phyloP scores from a whole-genome alignment of 1,284 basidiomycete genomes.

The Coniferiporia weirii region DNA sequence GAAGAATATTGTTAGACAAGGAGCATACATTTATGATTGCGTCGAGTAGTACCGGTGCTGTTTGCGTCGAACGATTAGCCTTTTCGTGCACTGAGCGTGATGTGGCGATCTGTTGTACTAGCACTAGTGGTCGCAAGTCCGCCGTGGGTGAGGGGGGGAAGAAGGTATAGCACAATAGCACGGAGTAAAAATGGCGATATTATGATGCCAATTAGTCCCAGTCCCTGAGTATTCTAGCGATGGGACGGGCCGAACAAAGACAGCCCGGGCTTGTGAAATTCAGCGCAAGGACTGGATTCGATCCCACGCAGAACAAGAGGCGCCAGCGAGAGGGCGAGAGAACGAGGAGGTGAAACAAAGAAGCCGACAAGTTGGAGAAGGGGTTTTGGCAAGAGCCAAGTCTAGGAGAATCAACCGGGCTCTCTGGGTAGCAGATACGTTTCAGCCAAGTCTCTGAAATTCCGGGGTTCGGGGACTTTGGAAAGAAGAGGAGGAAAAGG shows the following conservation, averaged over 20 bases:
- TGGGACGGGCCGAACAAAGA: not conserved
- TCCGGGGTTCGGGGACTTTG: not conserved
- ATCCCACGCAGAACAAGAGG: no score
- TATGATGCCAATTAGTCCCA: not conserved
- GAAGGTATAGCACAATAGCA: no score
- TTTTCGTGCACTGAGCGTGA: no score
- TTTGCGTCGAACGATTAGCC: not conserved
- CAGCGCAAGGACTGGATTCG: not conserved
- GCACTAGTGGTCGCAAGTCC: no score
- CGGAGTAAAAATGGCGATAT: not conserved
- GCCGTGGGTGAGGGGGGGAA: no score
- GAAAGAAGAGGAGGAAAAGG: slow-evolving; percentile 3
- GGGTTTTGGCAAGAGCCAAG: no score
- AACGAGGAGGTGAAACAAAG: not conserved
- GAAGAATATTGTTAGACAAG: not conserved
- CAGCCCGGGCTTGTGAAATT: not conserved
- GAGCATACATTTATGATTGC: slow-evolving; percentile 1
- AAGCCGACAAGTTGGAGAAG: not conserved
- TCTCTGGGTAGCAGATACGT: not conserved
- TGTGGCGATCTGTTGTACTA: no score
- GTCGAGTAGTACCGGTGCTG: not conserved
- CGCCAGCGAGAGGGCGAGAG: not conserved
- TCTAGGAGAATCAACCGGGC: slow-evolving; percentile 2
- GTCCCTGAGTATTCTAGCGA: not conserved
- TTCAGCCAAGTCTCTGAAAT: no score